Conservation (phyloP, 768 basidiomycete species). For the Tricholoma bakamatsutake region DNA sequence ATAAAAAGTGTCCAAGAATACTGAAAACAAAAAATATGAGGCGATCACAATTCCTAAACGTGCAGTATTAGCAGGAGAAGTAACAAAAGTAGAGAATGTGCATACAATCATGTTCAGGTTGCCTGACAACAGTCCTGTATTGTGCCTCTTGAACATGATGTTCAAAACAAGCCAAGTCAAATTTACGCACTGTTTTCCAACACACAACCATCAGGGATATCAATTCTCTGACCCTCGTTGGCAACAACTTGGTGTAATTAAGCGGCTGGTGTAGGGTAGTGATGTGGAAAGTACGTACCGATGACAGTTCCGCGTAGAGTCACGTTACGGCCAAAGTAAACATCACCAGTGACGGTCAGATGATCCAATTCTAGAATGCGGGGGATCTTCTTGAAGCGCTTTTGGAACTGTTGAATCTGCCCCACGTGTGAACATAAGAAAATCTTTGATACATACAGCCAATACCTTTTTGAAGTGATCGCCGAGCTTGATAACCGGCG, state of each 20-base stretch:
- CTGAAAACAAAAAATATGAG: background rate
- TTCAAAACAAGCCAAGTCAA: background rate
- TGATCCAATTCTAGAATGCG: constrained; percentile 89
- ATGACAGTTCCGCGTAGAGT: constrained; percentile 89
- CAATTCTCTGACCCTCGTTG: constrained; percentile 77
- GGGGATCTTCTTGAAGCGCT: constrained; percentile 93
- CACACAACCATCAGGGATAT: constrained; percentile 78
- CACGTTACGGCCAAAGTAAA: constrained; percentile 83
- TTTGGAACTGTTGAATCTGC: constrained; percentile 84
- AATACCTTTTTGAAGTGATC: constrained; percentile 93
- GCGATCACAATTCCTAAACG: constrained; percentile 26
- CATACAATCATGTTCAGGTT: constrained; percentile 77
- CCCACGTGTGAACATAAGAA: background rate
- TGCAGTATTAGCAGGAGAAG: background rate
- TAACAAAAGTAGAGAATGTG: background rate
- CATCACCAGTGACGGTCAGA: constrained; percentile 89
- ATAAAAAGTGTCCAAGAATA: background rate
- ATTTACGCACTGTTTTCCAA: constrained; percentile 57
- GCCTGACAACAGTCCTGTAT: constrained; percentile 66
- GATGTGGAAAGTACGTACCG: constrained; percentile 26
- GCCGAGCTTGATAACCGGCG: constrained; percentile 95
- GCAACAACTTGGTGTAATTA: constrained; percentile 46
- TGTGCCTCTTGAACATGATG: background rate
- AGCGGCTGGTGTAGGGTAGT: background rate
- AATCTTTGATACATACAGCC: background rate